These are phyloP conservation scores for Nissolia schottii DNA, from an alignment of 306 rosid species.

Conservation along the genomic window DNA sequence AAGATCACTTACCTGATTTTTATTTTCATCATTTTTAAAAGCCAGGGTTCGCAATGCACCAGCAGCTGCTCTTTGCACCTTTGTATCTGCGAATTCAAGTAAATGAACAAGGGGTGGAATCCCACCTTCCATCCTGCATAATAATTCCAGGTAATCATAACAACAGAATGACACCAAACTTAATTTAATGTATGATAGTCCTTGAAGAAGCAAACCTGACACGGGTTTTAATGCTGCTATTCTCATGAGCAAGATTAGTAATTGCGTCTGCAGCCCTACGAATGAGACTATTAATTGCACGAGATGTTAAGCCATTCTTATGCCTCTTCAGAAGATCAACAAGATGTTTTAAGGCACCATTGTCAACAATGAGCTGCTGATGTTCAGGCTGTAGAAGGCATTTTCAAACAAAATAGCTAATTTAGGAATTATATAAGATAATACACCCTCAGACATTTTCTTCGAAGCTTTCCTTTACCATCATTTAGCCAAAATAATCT, in stretches of 20 bases:
- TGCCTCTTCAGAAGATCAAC: slow-evolving; percentile 75
- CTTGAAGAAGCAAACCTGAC: slow-evolving; percentile 59
- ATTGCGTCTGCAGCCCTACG: slow-evolving; percentile 93
- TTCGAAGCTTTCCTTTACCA: not conserved
- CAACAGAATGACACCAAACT: not conserved
- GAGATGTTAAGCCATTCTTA: slow-evolving; percentile 37
- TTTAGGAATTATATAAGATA: slow-evolving; percentile 19
- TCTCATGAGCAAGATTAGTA: slow-evolving; percentile 91
- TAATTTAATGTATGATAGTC: not conserved
- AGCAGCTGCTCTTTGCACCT: slow-evolving; percentile 96
- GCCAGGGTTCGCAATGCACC: slow-evolving; percentile 87
- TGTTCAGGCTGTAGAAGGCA: slow-evolving; percentile 80
- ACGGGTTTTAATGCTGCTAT: slow-evolving; percentile 73
- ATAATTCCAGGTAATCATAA: slow-evolving; percentile 14
- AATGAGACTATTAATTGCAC: slow-evolving; percentile 78
- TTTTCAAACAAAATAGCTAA: slow-evolving; percentile 11
- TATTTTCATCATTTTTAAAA: slow-evolving; percentile 78
- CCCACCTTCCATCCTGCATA: slow-evolving; percentile 80
- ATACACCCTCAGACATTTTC: slow-evolving; percentile 10
- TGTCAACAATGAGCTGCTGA: slow-evolving; percentile 80
- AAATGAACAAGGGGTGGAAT: slow-evolving; percentile 85
- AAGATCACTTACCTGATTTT: slow-evolving; percentile 58
- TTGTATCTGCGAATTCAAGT: slow-evolving; percentile 74
- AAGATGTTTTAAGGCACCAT: slow-evolving; percentile 70
- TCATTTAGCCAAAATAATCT: not conserved